Base-by-base conservation (phyloP, 352 stramenopile species). In the Pythium myriotylum region DNA sequence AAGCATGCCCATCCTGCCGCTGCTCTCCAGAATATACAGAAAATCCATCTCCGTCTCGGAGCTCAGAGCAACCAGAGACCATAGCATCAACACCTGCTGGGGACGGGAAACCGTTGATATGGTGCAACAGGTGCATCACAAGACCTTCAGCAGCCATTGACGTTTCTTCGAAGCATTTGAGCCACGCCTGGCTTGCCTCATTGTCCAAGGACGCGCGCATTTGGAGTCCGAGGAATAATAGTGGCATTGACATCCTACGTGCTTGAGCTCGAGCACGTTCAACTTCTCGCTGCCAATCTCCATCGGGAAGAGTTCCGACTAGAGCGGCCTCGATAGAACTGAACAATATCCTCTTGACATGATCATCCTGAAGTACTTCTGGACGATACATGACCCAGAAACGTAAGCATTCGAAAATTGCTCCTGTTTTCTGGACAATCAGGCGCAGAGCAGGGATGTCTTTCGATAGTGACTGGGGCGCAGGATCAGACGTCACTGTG, bases 271-370 rank as follows among this genome's bases (percentile, higher is more conserved):
- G 81, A 2, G 81, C 80, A 22, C 80, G 76, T 32, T 94, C 85
- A 4, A 95, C 86, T 59, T 93, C 81, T 26, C 67, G 68, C 37
- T 94, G 86, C 86, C 86, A 95, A 12, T 92, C 84, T 10, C 84
- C 82, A 20, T 89, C 82, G 0, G 86, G 86, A 8, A 95, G 63
- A 17, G 81, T 91, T 0, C 86, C 86, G 5, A 95, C 81, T n/a
- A 95, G 67, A 4, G 86, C 86, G 1, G 86, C 86, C 68, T 95
- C 86, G 32, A 95, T 91, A 6, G 84, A 84, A 41, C 84, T 88
- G 35, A 95, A 95, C 40, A 95, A 68, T 13, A 95, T 67, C 55
- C 91, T 94, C 49, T 91, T 90, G 16, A 94, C 86, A 29, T 93
- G 84, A 12, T 55, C 55, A 55, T 95, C 86, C 60, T 94, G 75